These are phyloP conservation scores for Samsoniella hepiali DNA, from an alignment of 2,329 filamentous ascomycete species.

Conservation along the genomic window DNA sequence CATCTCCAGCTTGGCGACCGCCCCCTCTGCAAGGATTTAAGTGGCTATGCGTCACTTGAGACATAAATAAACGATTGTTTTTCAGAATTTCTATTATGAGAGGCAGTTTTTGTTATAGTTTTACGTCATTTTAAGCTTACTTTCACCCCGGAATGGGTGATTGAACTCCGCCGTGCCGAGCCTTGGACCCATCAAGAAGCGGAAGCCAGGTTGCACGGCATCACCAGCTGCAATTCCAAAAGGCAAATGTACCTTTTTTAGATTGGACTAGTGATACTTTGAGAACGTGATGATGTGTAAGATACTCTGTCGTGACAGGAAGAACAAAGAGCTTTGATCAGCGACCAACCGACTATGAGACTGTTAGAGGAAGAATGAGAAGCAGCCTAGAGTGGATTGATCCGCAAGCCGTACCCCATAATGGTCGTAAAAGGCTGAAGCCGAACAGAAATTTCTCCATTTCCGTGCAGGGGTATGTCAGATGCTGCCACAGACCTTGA, in stretches of 20 bases:
- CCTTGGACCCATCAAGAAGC: neutral
- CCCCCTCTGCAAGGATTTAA: constrained; percentile 46
- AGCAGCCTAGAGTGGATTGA: neutral
- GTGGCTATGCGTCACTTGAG: constrained; percentile 29
- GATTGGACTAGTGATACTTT: no score
- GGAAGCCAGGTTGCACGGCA: neutral
- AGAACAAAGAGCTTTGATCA: neutral
- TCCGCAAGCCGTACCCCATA: neutral
- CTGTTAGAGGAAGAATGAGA: neutral
- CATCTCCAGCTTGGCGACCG: constrained; percentile 25
- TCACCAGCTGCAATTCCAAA: neutral
- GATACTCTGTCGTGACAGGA: neutral
- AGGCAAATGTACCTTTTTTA: no score
- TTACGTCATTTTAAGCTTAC: neutral
- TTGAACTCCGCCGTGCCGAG: neutral
- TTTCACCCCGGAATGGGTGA: neutral
- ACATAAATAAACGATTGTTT: neutral
- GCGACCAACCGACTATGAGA: neutral
- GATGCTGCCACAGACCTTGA: neutral
- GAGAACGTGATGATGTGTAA: neutral
- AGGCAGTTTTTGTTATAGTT: neutral
- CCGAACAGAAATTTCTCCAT: neutral
- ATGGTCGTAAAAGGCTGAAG: neutral
- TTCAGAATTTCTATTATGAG: neutral
- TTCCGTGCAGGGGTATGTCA: neutral